phyloP scores from a whole-genome alignment of 2,329 filamentous ascomycete species.

The Septoria petroselini region DNA sequence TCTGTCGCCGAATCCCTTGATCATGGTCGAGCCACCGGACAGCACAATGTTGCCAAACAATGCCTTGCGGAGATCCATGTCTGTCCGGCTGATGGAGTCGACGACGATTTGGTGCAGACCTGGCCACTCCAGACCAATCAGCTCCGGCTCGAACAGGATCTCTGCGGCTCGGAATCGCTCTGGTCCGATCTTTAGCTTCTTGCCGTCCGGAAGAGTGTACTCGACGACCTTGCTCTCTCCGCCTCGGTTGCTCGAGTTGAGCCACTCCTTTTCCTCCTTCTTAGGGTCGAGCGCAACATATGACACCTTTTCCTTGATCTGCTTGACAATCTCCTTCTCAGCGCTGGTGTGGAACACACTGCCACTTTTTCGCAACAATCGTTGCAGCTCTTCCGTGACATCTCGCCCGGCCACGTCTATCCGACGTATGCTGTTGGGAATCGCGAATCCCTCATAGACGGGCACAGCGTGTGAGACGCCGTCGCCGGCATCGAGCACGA shows the following conservation, averaged over 20 bases:
- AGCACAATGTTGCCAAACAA: slow-evolving; percentile 96
- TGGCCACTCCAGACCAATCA: slow-evolving; percentile 94
- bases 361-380: slow-evolving; percentile 83
- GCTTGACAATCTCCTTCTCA: slow-evolving; percentile 96
- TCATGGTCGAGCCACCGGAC: slow-evolving; percentile 91
- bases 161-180: slow-evolving; percentile 95
- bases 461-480: slow-evolving; percentile 96
- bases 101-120: slow-evolving; percentile 98
- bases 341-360: slow-evolving; percentile 96
- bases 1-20: slow-evolving; percentile 93
- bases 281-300: slow-evolving; percentile 89
- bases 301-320: slow-evolving; percentile 92
- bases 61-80: slow-evolving; percentile 90
- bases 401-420: slow-evolving; percentile 96
- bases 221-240: slow-evolving; percentile 70
- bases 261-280: slow-evolving; percentile 96
- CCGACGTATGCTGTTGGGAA: slow-evolving; percentile 88
- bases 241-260: slow-evolving; percentile 62
- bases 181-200: slow-evolving; percentile 88
- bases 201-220: slow-evolving; percentile 86
- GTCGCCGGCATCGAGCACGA: slow-evolving; percentile 92
- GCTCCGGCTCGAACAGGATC: slow-evolving; percentile 94
- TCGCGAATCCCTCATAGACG: slow-evolving; percentile 96
- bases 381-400: slow-evolving; percentile 92
- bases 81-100: slow-evolving; percentile 89